Conservation (phyloP, 2,329 filamentous ascomycete genomes). For the Penicillium sp. region DNA sequence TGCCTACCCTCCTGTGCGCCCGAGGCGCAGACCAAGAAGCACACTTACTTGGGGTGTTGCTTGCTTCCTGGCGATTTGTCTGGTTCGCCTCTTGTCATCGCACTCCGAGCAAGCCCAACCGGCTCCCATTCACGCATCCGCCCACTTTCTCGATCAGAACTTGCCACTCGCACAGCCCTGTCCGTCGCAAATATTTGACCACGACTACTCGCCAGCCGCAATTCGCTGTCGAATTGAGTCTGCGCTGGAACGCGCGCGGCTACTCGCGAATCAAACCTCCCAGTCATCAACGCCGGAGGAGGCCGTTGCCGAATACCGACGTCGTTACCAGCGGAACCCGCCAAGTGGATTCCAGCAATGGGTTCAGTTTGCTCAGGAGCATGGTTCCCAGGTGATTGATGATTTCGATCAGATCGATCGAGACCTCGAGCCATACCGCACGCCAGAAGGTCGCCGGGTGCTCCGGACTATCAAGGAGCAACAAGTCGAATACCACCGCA, state of each 20-base stretch:
- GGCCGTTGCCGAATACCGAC: conserved; percentile 1
- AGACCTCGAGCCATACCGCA: conserved; percentile 4
- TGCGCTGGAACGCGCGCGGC: no score
- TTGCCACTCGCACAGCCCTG: no score
- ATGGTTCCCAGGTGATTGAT: conserved; percentile 1
- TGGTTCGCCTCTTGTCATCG: no score
- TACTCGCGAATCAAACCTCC: no score
- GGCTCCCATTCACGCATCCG: no score
- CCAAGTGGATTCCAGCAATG: conserved; percentile 1
- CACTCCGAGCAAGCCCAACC: no score
- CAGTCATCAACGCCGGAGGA: conserved; percentile 2
- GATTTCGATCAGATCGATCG: conserved; percentile 7
- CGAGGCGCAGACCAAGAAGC: no score
- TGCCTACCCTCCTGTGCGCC: no score
- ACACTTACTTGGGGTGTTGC: no score
- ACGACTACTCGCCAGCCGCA: neutral
- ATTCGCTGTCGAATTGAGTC: neutral
- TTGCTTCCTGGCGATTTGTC: no score
- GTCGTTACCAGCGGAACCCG: conserved; percentile 1
- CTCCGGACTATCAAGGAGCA: neutral
- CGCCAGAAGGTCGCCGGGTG: conserved; percentile 1
- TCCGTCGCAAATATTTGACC: no score
- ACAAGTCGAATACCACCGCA: neutral
- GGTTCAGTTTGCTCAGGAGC: conserved; percentile 2
- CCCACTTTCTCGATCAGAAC: no score